These are phyloP conservation scores for Sporothrix mexicana DNA, from an alignment of 2,329 filamentous ascomycete species.

Conservation along the genomic window DNA sequence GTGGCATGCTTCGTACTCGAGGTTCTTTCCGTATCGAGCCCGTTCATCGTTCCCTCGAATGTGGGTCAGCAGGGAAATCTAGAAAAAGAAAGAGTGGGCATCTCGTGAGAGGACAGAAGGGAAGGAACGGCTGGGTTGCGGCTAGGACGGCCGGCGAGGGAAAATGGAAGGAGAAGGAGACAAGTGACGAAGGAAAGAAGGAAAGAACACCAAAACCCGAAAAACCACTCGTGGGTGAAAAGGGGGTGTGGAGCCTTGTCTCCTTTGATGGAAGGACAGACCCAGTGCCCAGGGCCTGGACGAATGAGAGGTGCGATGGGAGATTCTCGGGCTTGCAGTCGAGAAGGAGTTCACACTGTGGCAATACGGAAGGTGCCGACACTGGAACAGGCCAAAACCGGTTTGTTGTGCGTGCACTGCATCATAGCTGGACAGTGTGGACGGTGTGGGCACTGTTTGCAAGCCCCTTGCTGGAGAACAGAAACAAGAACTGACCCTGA, in stretches of 20 bases:
- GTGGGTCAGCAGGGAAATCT: constrained; percentile 8
- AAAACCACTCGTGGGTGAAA: constrained; percentile 14
- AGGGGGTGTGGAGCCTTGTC: constrained; percentile 23
- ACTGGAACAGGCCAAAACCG: not conserved
- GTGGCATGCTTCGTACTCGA: not conserved
- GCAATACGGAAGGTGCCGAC: constrained; percentile 3
- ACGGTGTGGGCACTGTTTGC: not conserved
- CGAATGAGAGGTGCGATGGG: constrained; percentile 10
- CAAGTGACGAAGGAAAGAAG: not conserved
- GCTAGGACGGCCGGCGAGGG: constrained; percentile 23
- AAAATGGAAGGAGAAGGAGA: constrained; percentile 21
- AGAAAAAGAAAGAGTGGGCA: not conserved
- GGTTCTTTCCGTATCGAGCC: constrained; percentile 15
- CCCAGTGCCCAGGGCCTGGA: constrained; percentile 20
- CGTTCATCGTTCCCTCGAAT: constrained; percentile 11
- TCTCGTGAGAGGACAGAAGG: constrained; percentile 2
- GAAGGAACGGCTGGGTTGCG: constrained; percentile 24
- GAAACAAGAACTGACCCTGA: not conserved
- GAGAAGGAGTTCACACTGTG: not conserved
- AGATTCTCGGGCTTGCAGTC: not conserved
- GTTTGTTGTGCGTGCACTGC: not conserved
- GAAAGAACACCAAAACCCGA: not conserved
- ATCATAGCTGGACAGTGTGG: not conserved
- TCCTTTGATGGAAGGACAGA: not conserved
- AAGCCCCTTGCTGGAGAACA: not conserved